phyloP scores from a whole-genome alignment of 331 rosid genomes.

The Prunus yedoensis region DNA sequence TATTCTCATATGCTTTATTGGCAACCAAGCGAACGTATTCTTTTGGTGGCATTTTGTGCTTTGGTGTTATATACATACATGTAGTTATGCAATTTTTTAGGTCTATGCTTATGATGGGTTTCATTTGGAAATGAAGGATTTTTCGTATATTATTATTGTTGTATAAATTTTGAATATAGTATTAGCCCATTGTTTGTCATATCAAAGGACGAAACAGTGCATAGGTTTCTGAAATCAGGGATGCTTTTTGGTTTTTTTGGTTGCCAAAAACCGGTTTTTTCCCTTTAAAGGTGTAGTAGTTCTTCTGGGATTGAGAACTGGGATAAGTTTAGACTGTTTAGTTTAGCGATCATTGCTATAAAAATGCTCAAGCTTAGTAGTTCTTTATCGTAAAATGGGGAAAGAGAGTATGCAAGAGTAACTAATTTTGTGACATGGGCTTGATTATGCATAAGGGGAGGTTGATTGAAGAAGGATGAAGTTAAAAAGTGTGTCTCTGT shows the following conservation, averaged over 20 bases:
- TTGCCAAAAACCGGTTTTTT: neutral
- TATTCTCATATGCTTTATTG: neutral
- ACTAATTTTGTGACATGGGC: neutral
- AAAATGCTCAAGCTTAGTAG: neutral
- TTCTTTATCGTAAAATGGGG: neutral
- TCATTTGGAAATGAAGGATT: neutral
- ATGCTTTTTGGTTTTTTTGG: neutral
- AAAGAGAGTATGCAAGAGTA: neutral
- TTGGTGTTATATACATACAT: neutral
- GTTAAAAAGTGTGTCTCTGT: neutral
- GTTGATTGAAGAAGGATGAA: neutral
- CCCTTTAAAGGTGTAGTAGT: neutral
- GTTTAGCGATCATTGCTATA: slow-evolving; percentile 3
- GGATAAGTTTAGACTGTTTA: slow-evolving; percentile 1
- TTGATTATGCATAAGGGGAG: neutral
- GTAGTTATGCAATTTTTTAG: neutral
- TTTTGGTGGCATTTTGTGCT: neutral
- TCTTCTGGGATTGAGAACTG: neutral
- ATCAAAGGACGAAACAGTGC: neutral
- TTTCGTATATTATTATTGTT: slow-evolving; percentile 7
- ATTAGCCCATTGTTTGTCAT: neutral
- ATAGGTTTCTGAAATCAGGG: neutral
- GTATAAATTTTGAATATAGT: neutral
- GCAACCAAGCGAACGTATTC: neutral
- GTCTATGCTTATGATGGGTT: neutral